Evolutionary conservation across 225 moss, liverwort and hornwort genomes (phyloP).

Genomic region (Polytrichum formosum): DNA sequence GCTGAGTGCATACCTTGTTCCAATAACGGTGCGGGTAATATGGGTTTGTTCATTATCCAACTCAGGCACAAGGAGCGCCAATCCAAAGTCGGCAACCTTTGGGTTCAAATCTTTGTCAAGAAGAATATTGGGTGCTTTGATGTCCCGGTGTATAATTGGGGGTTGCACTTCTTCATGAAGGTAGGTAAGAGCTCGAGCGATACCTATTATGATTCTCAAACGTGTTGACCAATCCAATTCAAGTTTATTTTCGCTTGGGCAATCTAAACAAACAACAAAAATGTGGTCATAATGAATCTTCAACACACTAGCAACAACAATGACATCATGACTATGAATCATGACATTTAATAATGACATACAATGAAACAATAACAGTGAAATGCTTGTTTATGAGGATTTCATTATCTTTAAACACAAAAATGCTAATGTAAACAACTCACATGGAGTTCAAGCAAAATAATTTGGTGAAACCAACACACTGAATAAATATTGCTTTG

Average conservation of each 20-base stretch:
- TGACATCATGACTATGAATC: too few species aligned
- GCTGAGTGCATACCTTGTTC: conserved; percentile 33
- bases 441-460: too few species aligned
- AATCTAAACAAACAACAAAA: conserved; percentile 14
- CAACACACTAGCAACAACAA: too few species aligned
- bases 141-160: conserved; percentile 43
- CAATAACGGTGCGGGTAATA: conserved; percentile 25
- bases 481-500: too few species aligned
- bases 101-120: conserved; percentile 32
- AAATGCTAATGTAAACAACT: too few species aligned
- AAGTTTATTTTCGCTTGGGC: conserved; percentile 22
- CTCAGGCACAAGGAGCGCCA: conserved; percentile 41
- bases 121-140: conserved; percentile 51
- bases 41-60: conserved; percentile 35
- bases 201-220: conserved; percentile 32
- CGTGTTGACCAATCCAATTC: conserved; percentile 37
- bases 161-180: conserved; percentile 43
- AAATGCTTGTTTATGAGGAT: too few species aligned
- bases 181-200: too few species aligned
- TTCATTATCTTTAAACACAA: too few species aligned
- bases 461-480: too few species aligned
- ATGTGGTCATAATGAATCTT: too few species aligned
- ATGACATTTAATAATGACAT: background rate
- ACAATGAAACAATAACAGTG: background rate
- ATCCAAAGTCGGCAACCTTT: conserved; percentile 50